Evolutionary conservation across 805 yeast genomes (phyloP), one percentile per base, ranked within the genome.

Genomic region (Myxozyma mucilagina): DNA sequence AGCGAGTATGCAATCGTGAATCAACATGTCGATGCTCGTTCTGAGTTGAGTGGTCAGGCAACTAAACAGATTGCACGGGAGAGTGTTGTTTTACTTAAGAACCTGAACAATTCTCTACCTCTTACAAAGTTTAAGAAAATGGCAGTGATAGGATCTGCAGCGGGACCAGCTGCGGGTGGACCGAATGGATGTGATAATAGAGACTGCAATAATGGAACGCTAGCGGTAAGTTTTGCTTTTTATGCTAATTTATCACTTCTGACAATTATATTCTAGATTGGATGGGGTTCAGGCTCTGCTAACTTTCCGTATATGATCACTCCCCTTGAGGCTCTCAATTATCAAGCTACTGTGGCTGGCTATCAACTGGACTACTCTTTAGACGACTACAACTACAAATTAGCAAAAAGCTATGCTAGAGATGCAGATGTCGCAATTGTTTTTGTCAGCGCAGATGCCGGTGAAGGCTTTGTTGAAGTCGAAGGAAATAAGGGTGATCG

Each of bases 281-380:
- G 88, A 13, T 83, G 88, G 85, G 89, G 89, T 0, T 84, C 88
- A 4, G 84, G 87, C 0, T 76, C 85, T 10, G 85, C 80, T 14
- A 80, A 78, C 64, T 79, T 82, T 47, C 85, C 86, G 1, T 82
- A 75, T 68, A 81, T 83, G 3, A 75, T 82, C n/a, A 80, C 87
- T 0, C 87, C 88, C 0, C 77, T 77, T 60, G 86, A 83, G 68
- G 86, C 84, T 1, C 79, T 85, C 43, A 74, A 80, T 3, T 72
- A 73, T 38, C 75, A 76, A 59, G 86, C 86, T 1, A 71, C 76
- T 38, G 77, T 75, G 41, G 71, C 75, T 52, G 82, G 80, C 8
- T 79, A 82, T 68, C 72, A 75, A 4, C 76, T 81, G 6, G 83
- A 82, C 60, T 78, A 71, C 58, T 72, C 77, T 3, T 72, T 74